These are phyloP conservation scores for Thozetella sp. DNA, from an alignment of 495 filamentous ascomycete species.

Conservation along the genomic window DNA sequence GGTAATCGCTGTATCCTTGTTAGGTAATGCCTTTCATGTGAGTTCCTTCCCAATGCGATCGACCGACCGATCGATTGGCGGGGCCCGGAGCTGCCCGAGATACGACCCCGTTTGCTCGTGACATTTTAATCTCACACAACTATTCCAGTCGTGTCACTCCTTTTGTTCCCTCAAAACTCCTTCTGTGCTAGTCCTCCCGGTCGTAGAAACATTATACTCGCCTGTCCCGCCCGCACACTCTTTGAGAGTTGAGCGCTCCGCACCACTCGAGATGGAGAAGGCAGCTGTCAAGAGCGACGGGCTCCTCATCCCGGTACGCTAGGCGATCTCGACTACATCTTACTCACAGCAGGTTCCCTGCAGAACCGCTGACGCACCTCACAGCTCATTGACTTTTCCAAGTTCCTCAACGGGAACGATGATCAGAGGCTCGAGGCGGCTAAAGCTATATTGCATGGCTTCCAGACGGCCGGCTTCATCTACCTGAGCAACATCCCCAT, in stretches of 20 bases:
- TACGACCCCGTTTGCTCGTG: background rate
- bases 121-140: background rate
- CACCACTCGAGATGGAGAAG: constrained; percentile 33
- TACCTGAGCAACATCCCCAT: constrained; percentile 85
- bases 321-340: background rate
- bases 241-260: background rate
- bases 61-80: background rate
- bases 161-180: background rate
- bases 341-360: no score
- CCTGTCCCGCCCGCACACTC: background rate
- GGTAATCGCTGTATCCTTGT: no score
- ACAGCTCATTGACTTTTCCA: constrained; percentile 85
- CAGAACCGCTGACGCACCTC: no score
- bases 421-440: constrained; percentile 68
- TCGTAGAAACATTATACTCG: background rate
- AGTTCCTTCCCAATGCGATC: background rate
- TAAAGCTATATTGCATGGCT: constrained; percentile 71
- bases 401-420: constrained; percentile 67
- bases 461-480: constrained; percentile 86
- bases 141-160: background rate
- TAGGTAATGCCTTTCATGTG: background rate
- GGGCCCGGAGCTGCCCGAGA: background rate
- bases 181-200: background rate
- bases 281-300: constrained; percentile 67
- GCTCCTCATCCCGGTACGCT: constrained; percentile 68